Percentiles rank a stretch among this genome's conserved stretches.
Evolutionary conservation across 2,329 filamentous ascomycete species (phyloP).

Genomic region (Fusarium torulosum): DNA sequence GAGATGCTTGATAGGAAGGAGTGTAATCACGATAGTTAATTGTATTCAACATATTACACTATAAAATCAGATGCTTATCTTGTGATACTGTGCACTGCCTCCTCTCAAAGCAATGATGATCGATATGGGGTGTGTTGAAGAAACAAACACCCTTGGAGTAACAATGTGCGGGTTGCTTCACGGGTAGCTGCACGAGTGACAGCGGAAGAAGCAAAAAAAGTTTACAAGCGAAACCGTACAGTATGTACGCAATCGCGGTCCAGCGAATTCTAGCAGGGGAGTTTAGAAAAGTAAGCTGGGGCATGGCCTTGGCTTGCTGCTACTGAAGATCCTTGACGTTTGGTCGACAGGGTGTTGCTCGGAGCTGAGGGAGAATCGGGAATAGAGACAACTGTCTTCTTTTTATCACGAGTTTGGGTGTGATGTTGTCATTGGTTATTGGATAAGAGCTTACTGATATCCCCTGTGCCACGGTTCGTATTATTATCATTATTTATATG

Average conservation of each 20-base stretch:
- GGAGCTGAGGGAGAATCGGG: slow-evolving; percentile 2
- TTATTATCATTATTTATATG: neutral
- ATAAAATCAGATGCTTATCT: neutral
- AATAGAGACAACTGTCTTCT: neutral
- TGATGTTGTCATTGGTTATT: neutral
- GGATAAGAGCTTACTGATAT: neutral
- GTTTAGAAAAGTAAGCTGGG: neutral
- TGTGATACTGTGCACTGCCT: neutral
- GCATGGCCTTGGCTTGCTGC: slow-evolving; percentile 3
- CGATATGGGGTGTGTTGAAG: neutral
- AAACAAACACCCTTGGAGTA: neutral
- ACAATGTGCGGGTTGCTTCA: neutral
- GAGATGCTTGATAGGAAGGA: neutral
- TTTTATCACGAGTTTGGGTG: too few species aligned
- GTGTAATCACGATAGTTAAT: slow-evolving; percentile 28
- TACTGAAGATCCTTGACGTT: slow-evolving; percentile 16
- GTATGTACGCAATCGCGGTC: slow-evolving; percentile 20
- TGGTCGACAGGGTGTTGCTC: slow-evolving; percentile 22
- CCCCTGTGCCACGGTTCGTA: neutral
- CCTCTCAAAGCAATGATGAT: neutral
- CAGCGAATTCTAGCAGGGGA: slow-evolving; percentile 1
- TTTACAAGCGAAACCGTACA: slow-evolving; percentile 25
- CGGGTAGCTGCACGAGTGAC: slow-evolving; percentile 35
- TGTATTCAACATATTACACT: slow-evolving; percentile 31
- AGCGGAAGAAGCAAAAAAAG: slow-evolving; percentile 45